Percentiles rank a stretch among this genome's conserved stretches.
Conservation (phyloP, 768 basidiomycete species). For the Rhodotorula graminis region DNA sequence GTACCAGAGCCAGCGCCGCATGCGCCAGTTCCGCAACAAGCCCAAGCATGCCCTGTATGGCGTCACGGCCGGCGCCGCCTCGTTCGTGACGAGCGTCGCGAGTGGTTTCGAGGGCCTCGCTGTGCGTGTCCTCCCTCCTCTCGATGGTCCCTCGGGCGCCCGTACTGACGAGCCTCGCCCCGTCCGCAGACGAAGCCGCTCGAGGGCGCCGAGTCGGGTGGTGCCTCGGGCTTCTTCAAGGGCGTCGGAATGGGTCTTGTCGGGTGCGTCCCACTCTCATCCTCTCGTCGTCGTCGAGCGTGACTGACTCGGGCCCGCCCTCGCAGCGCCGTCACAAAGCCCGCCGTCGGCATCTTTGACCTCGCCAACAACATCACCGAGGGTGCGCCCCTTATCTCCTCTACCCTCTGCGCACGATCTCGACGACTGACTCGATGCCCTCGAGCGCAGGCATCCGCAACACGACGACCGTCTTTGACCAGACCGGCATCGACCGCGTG, state of each 20-base stretch:
- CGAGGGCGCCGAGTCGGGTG: slow-evolving; percentile 90
- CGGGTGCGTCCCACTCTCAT: slow-evolving; percentile 65
- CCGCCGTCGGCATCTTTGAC: slow-evolving; percentile 93
- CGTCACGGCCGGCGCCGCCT: slow-evolving; percentile 89
- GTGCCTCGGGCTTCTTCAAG: slow-evolving; percentile 94
- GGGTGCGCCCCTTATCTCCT: slow-evolving; percentile 52
- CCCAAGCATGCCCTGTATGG: slow-evolving; percentile 98
- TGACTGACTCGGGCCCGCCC: neutral
- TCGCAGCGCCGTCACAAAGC: slow-evolving; percentile 82
- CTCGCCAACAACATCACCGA: slow-evolving; percentile 90
- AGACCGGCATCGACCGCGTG: slow-evolving; percentile 77
- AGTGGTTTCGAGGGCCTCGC: slow-evolving; percentile 95
- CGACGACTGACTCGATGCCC: neutral
- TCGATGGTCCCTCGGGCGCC: too few species aligned
- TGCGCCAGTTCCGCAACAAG: slow-evolving; percentile 85
- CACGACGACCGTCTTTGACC: slow-evolving; percentile 96
- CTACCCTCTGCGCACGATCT: neutral
- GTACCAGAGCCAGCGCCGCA: slow-evolving; percentile 80
- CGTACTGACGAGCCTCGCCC: slow-evolving; percentile 5
- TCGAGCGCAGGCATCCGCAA: slow-evolving; percentile 74
- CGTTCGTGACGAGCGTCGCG: slow-evolving; percentile 84
- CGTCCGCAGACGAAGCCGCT: slow-evolving; percentile 80
- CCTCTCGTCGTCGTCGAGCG: neutral
- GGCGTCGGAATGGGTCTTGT: slow-evolving; percentile 94
- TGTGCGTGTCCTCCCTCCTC: slow-evolving; percentile 48